Evolutionary conservation across 2,329 filamentous ascomycete species (phyloP).

Genomic region (Colletotrichum gloeosporioides): DNA sequence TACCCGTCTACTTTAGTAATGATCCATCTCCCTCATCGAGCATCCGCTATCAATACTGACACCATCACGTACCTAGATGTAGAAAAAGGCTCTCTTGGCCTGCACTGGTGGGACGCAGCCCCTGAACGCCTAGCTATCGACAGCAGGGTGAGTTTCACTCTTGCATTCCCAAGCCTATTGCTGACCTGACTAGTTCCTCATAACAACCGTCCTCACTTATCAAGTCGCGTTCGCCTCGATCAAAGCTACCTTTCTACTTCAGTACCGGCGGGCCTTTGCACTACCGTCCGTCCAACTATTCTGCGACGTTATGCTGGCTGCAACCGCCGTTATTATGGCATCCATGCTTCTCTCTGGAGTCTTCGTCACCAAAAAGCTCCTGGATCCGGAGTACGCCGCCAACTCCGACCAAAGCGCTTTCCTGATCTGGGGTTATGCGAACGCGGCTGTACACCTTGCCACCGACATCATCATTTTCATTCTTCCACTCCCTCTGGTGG

Average conservation of each 20-base stretch:
- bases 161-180: fast-evolving
- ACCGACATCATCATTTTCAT: slow-evolving; percentile 21
- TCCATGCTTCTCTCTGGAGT: not conserved
- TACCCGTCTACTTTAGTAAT: not conserved
- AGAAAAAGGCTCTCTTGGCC: not conserved
- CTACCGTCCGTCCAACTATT: not conserved
- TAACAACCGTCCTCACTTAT: slow-evolving; percentile 31
- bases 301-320: not conserved
- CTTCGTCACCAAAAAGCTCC: not conserved
- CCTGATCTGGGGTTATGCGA: not conserved
- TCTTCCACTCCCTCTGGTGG: slow-evolving; percentile 10
- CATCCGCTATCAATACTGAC: not conserved
- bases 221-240: slow-evolving; percentile 30
- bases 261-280: slow-evolving; percentile 38
- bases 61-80: not conserved
- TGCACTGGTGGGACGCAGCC: not conserved
- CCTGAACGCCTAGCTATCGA: not conserved
- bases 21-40: fast-evolving
- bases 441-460: not conserved
- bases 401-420: not conserved
- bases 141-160: not conserved
- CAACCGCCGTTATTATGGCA: not conserved
- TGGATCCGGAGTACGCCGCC: not conserved
- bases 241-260: slow-evolving; percentile 39
- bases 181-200: not conserved